Evolutionary conservation across 2,329 filamentous ascomycete genomes (phyloP).

Genomic region (Paecilomyces variotii): DNA sequence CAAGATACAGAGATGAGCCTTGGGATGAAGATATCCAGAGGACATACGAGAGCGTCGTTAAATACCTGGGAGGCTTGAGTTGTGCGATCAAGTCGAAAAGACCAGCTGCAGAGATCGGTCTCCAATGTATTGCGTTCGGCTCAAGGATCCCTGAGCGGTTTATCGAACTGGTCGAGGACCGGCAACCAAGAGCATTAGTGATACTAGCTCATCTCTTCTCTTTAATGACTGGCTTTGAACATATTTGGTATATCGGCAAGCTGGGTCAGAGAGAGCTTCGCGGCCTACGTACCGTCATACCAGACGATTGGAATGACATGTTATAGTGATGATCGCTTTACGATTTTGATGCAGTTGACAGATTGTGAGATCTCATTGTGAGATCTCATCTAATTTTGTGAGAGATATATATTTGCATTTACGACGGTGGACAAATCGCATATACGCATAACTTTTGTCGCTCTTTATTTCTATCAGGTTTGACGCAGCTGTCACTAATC

Average conservation of each 20-base stretch:
- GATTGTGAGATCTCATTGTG: not conserved
- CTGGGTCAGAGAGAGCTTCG: slow-evolving; percentile 14
- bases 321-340: slow-evolving; percentile 11
- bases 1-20: slow-evolving; percentile 2
- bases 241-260: slow-evolving; percentile 15
- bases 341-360: not conserved
- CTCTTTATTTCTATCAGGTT: not conserved
- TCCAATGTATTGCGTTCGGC: slow-evolving; percentile 20
- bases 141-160: slow-evolving; percentile 22
- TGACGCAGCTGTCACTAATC: not conserved
- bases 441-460: not conserved
- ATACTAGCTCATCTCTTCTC: slow-evolving; percentile 27
- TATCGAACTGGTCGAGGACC: slow-evolving; percentile 21
- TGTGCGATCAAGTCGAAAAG: not conserved
- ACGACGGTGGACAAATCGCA: not conserved
- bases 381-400: not conserved
- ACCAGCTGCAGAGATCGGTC: not conserved
- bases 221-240: slow-evolving; percentile 7
- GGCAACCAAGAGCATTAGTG: slow-evolving; percentile 23
- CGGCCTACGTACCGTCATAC: slow-evolving; percentile 15
- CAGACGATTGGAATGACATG: slow-evolving; percentile 14
- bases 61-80: not conserved
- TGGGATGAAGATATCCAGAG: slow-evolving; percentile 2
- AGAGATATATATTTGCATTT: not conserved
- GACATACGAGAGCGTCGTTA: slow-evolving; percentile 1